Base-by-base conservation (phyloP, 1,139 yeast genomes). In the Saccharomycopsis crataegensis region DNA sequence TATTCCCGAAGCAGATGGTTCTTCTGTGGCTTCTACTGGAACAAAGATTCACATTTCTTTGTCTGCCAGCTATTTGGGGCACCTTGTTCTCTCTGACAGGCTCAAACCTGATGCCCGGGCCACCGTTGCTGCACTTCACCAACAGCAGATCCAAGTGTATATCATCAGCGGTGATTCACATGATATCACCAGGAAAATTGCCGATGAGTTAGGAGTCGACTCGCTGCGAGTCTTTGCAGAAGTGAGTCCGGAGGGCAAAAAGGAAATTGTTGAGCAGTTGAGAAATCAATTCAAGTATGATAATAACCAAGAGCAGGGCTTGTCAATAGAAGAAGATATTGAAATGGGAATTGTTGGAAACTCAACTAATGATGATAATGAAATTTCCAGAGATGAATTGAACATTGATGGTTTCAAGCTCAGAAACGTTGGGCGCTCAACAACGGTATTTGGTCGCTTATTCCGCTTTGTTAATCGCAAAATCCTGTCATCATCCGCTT, bases 141-240 rank as follows among this genome's bases (percentile, higher is more conserved):
- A 68, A 0, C 71, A 74, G 54, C 84, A 86, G 0, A 78, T 80
- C 61, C 74, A 77, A 11, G 83, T 90, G n/a, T 96, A 91, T 7
- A 83, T 93, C 80, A 87, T 93, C 1, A 89, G 96, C 1, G 99
- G 99, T 47, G 99, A 93, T 66, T 79, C 81, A 57, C 68, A 67
- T 6, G 72, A 72, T 32, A 81, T 87, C 1, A 95, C 96, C 0
- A 65, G 70, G 43, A 74, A 75, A 54, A 79, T 89, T 42, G 96
- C 95, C 0, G 62, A 65, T 9, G 76, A 78, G 53, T 77, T 89
- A 48, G 94, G 90, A 1, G 84, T 94, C 22, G 77, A 83, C 0
- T 65, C 68, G 7, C 71, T 75, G 6, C 81, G 86, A 62, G 82
- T 88, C 3, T 87, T 82, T 73, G 83, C 94, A 53, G 90, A 84